Evolutionary conservation across 768 basidiomycete species (phyloP).

Genomic region (Tylopilus sp.): DNA sequence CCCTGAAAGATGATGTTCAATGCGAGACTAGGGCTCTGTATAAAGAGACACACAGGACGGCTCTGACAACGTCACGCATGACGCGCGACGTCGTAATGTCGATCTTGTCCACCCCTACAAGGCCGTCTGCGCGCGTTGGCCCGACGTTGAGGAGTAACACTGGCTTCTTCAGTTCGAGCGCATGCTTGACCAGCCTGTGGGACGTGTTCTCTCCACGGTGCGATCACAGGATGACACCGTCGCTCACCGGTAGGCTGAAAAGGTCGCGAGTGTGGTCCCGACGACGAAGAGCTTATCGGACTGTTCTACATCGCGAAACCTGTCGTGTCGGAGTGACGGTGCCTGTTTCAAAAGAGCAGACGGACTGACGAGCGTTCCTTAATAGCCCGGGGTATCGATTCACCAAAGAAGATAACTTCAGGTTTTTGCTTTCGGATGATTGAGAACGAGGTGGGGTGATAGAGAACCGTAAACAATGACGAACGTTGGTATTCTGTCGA

Average conservation of each 20-base stretch:
- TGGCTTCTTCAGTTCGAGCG: slow-evolving; percentile 69
- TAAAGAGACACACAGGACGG: slow-evolving; percentile 51
- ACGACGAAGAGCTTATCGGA: slow-evolving; percentile 72
- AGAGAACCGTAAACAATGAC: slow-evolving; percentile 14
- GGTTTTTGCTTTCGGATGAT: slow-evolving; percentile 63
- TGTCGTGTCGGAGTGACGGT: slow-evolving; percentile 19
- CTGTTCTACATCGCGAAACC: slow-evolving; percentile 54
- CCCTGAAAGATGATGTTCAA: slow-evolving; percentile 35
- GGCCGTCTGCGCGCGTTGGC: slow-evolving; percentile 78
- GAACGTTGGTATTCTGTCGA: slow-evolving; percentile 57
- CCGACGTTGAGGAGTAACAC: slow-evolving; percentile 85
- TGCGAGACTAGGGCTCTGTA: neutral
- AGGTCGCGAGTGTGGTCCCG: slow-evolving; percentile 91
- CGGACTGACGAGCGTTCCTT: slow-evolving; percentile 67
- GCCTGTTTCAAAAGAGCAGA: neutral
- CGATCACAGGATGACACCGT: neutral
- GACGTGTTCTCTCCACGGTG: neutral
- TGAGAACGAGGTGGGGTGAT: neutral
- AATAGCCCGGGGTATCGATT: slow-evolving; percentile 66
- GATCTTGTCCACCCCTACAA: slow-evolving; percentile 71
- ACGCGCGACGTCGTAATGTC: slow-evolving; percentile 74
- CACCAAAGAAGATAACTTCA: slow-evolving; percentile 85
- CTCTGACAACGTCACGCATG: slow-evolving; percentile 59
- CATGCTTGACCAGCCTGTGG: slow-evolving; percentile 72
- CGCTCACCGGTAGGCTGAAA: slow-evolving; percentile 78